These are phyloP conservation scores for Myochromella boudieri DNA, from an alignment of 768 basidiomycete genomes.

Conservation along the genomic window DNA sequence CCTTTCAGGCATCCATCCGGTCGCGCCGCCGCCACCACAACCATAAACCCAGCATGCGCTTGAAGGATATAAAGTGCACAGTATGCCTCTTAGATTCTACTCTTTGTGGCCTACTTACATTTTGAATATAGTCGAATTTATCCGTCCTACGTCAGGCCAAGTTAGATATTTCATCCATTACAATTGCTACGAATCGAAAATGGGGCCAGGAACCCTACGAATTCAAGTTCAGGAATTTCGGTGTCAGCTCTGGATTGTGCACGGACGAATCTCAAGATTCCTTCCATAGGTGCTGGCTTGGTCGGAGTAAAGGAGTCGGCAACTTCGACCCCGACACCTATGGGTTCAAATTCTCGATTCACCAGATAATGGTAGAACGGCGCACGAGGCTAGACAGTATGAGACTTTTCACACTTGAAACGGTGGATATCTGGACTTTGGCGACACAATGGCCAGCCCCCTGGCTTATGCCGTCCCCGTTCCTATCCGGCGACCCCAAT, in stretches of 20 bases:
- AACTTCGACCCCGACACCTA: constrained; percentile 50
- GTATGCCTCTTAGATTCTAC: constrained; percentile 28
- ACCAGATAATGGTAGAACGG: constrained; percentile 46
- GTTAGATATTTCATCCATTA: constrained; percentile 48
- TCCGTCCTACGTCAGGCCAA: constrained; percentile 43
- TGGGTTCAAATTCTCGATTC: constrained; percentile 40
- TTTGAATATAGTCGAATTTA: constrained; percentile 37
- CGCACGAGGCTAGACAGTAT: constrained; percentile 31
- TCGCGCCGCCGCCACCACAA: constrained; percentile 39
- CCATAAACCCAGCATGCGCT: constrained; percentile 34
- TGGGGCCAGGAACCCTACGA: constrained; percentile 38
- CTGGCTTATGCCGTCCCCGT: constrained; percentile 48
- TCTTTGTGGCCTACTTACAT: not conserved
- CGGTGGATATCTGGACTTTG: constrained; percentile 38
- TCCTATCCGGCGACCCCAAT: constrained; percentile 58
- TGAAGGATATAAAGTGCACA: constrained; percentile 37
- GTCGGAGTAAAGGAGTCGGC: constrained; percentile 33
- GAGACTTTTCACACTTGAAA: constrained; percentile 44
- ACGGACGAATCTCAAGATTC: constrained; percentile 37
- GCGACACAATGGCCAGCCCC: constrained; percentile 63
- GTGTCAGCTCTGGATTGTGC: constrained; percentile 45
- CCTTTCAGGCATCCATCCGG: constrained; percentile 45
- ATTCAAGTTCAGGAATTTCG: constrained; percentile 39
- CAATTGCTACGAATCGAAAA: constrained; percentile 37
- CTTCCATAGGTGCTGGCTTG: constrained; percentile 55